These are phyloP conservation scores for Extremus antarcticus DNA, from an alignment of 495 filamentous ascomycete genomes.

Conservation along the genomic window DNA sequence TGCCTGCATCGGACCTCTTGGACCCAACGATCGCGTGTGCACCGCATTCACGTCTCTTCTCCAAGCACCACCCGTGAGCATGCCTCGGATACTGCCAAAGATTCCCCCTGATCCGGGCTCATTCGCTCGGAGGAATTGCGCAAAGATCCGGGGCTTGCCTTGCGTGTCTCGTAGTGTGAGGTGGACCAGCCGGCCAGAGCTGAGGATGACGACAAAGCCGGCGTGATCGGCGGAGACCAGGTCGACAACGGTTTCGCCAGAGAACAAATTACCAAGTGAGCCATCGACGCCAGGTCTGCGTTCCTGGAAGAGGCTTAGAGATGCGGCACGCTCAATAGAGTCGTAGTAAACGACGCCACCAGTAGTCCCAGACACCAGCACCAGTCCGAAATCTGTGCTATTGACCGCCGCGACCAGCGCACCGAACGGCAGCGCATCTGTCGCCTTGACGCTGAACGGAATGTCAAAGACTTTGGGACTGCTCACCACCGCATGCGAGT, in stretches of 20 bases:
- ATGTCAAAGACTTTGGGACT: slow-evolving; percentile 58
- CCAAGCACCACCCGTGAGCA: slow-evolving; percentile 47
- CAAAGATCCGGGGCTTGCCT: slow-evolving; percentile 66
- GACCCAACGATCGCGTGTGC: slow-evolving; percentile 52
- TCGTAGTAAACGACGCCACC: slow-evolving; percentile 93
- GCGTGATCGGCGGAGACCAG: slow-evolving; percentile 75
- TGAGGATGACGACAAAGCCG: slow-evolving; percentile 74
- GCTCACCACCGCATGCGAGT: slow-evolving; percentile 38
- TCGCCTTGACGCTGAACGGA: slow-evolving; percentile 54
- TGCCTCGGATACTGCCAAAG: slow-evolving; percentile 65
- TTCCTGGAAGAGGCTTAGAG: slow-evolving; percentile 62
- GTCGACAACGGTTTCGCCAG: slow-evolving; percentile 64
- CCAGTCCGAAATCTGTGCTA: slow-evolving; percentile 65
- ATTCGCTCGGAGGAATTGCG: slow-evolving; percentile 52
- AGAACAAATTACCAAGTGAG: slow-evolving; percentile 56
- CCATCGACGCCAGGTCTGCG: slow-evolving; percentile 68
- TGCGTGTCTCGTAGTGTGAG: slow-evolving; percentile 73
- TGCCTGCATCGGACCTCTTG: slow-evolving; percentile 74
- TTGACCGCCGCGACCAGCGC: slow-evolving; percentile 63
- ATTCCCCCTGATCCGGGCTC: slow-evolving; percentile 45
- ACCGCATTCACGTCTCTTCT: slow-evolving; percentile 70
- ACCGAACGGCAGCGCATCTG: slow-evolving; percentile 65
- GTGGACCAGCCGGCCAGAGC: slow-evolving; percentile 73
- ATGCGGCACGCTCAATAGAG: slow-evolving; percentile 71
- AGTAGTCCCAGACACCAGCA: slow-evolving; percentile 69